Base-by-base conservation (phyloP, 108 stramenopile genomes). In the Skeletonema tropicum region DNA sequence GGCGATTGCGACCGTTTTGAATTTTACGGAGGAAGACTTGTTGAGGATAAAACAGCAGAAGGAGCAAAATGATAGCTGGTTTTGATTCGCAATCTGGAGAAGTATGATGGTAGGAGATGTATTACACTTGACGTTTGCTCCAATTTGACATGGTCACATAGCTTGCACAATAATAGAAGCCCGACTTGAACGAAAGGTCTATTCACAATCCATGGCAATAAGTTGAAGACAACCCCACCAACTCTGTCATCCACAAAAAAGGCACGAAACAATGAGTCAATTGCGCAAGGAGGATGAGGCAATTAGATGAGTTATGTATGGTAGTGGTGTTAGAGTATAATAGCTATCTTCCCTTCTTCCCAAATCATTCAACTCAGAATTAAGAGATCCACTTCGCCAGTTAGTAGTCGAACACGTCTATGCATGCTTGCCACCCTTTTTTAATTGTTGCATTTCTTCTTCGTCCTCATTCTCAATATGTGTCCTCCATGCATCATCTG, bases 401-500 rank as follows among this genome's bases (percentile, higher is more conserved):
- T n/a, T n/a, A n/a, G 13, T 15, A 59, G 12, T 29, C 3, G 21
- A 67, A 15, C 33, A 14, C 12, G 41, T 13, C 42, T 42, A 62
- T 3, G 60, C 70, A 60, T 76, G 67, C 32, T 82, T 71, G 25
- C 80, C 70, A 32, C 70, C 64, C 63, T 82, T 82, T 17, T 57
- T 61, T 17, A 55, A 36, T 38, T 74, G 61, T 21, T 74, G 36
- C 48, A 71, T 41, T 62, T 82, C 80, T 58, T 66, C 64, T 26
- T 84, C 79, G 13, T 46, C 36, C 26, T 82, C 64, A 57, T 90
- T 90, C 62, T 88, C 80, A 61, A 92, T 82, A 57, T 94, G 94
- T 17, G 94, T 94, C 63, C 89, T 79, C 94, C 94, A 94, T 12
- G 91, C 89, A 83, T 94, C 94, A 64, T 91, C 94, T 0, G 94